These are phyloP conservation scores for Populus alba DNA, from an alignment of 345 rosid genomes.

Conservation along the genomic window DNA sequence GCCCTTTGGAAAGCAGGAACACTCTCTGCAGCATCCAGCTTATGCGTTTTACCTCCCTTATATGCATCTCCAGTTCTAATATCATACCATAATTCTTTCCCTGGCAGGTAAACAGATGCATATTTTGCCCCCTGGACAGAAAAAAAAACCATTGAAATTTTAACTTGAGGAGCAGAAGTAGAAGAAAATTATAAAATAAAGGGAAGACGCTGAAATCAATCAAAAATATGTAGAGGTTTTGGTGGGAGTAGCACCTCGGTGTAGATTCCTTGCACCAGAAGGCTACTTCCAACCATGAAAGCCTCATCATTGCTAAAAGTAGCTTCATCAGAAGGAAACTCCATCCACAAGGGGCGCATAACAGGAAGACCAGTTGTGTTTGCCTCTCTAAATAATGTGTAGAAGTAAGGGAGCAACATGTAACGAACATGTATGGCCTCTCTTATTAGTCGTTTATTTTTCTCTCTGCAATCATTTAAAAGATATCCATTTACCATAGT, in stretches of 20 bases:
- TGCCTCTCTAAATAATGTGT: constrained; percentile 96
- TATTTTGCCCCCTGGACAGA: constrained; percentile 59
- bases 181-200: constrained; percentile 8
- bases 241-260: constrained; percentile 51
- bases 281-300: constrained; percentile 91
- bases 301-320: constrained; percentile 88
- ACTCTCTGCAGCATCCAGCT: constrained; percentile 70
- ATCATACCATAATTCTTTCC: constrained; percentile 85
- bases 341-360: constrained; percentile 96
- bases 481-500: neutral
- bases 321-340: constrained; percentile 85
- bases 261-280: constrained; percentile 92
- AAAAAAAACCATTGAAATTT: constrained; percentile 1
- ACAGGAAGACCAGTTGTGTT: constrained; percentile 82
- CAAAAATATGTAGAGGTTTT: neutral
- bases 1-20: constrained; percentile 97
- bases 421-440: constrained; percentile 89
- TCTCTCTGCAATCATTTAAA: constrained; percentile 54
- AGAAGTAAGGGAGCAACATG: constrained; percentile 82
- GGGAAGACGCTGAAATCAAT: neutral
- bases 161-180: neutral
- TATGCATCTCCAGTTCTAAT: constrained; percentile 65
- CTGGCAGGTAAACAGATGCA: constrained; percentile 81
- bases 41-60: constrained; percentile 62
- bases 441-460: constrained; percentile 77